A percentile compares a stretch with the other conserved stretches of the same genome.
These are phyloP conservation scores for Geoglossum glabrum DNA, from an alignment of 495 filamentous ascomycete species.

Conservation along the genomic window DNA sequence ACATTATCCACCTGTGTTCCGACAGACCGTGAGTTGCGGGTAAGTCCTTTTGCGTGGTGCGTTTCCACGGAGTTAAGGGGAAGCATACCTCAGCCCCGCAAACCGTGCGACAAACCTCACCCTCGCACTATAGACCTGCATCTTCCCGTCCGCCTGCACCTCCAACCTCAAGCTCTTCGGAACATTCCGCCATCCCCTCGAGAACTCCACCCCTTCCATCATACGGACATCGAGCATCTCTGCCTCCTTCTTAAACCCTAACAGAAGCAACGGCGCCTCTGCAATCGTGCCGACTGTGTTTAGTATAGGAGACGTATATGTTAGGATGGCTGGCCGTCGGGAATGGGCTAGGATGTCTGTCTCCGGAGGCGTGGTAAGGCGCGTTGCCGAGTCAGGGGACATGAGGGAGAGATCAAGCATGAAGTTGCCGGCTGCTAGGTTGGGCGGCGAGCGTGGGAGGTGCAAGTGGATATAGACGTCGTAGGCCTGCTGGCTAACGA, in stretches of 20 bases:
- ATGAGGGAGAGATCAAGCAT: slow-evolving; percentile 68
- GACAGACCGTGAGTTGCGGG: background rate
- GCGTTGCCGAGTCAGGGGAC: background rate
- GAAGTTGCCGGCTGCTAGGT: slow-evolving; percentile 60
- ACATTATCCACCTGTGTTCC: slow-evolving; percentile 56
- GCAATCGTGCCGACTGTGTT: slow-evolving; percentile 27
- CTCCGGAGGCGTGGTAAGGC: background rate
- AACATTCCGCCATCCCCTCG: slow-evolving; percentile 30
- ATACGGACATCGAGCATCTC: slow-evolving; percentile 47
- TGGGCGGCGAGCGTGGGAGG: slow-evolving; percentile 33
- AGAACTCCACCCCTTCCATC: slow-evolving; percentile 50
- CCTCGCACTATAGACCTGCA: slow-evolving; percentile 54
- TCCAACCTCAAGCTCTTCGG: slow-evolving; percentile 41
- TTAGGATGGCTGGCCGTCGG: slow-evolving; percentile 43
- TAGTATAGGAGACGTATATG: slow-evolving; percentile 41
- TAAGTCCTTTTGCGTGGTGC: background rate
- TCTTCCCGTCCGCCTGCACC: slow-evolving; percentile 12
- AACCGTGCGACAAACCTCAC: slow-evolving; percentile 54
- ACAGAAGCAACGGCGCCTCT: slow-evolving; percentile 36
- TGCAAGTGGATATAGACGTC: slow-evolving; percentile 37
- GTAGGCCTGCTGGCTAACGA: slow-evolving; percentile 38
- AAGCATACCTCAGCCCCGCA: slow-evolving; percentile 38
- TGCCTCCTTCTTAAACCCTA: slow-evolving; percentile 33
- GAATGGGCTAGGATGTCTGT: slow-evolving; percentile 20
- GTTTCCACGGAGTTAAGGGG: background rate